A percentile compares a stretch with the other conserved stretches of the same genome.
phyloP scores from a whole-genome alignment of 345 rosid species.

The Lumnitzera littorea region DNA sequence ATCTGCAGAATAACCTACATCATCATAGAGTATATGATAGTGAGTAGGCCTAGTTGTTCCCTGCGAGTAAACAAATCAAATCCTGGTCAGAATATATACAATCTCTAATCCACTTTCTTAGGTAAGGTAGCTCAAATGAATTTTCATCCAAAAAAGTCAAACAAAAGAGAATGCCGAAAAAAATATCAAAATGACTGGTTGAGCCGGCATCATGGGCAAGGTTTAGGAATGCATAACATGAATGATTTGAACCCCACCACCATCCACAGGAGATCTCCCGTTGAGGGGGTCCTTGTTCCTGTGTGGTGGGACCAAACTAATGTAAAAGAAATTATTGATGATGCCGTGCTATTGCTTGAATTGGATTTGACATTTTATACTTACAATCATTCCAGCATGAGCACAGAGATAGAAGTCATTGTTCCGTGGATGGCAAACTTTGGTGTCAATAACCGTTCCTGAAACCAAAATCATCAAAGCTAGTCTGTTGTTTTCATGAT shows the following conservation, averaged over 20 bases:
- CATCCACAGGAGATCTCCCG: too few relatives aligned
- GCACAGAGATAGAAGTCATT: constrained; percentile 88
- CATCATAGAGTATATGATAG: constrained; percentile 15
- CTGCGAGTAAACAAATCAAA: constrained; percentile 5
- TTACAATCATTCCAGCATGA: constrained; percentile 89
- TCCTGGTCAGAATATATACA: background rate
- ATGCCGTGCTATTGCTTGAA: too few relatives aligned
- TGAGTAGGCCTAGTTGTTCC: constrained; percentile 19
- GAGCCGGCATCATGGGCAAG: too few relatives aligned
- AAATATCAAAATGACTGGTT: too few relatives aligned
- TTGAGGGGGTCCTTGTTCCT: too few relatives aligned
- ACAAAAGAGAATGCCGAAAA: too few relatives aligned
- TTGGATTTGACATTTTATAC: constrained; percentile 4
- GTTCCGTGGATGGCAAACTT: constrained; percentile 66
- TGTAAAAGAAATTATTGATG: too few relatives aligned
- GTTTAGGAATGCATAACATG: too few relatives aligned
- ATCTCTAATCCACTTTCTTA: background rate
- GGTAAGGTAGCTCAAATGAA: background rate
- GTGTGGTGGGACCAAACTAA: too few relatives aligned
- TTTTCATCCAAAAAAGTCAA: too few relatives aligned
- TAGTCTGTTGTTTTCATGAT: background rate
- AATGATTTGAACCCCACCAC: too few relatives aligned
- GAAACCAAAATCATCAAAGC: background rate
- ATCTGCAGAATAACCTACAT: constrained; percentile 14
- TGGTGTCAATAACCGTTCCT: constrained; percentile 75